Conservation (phyloP, 495 filamentous ascomycete species). For the Aspergillus leporis region DNA sequence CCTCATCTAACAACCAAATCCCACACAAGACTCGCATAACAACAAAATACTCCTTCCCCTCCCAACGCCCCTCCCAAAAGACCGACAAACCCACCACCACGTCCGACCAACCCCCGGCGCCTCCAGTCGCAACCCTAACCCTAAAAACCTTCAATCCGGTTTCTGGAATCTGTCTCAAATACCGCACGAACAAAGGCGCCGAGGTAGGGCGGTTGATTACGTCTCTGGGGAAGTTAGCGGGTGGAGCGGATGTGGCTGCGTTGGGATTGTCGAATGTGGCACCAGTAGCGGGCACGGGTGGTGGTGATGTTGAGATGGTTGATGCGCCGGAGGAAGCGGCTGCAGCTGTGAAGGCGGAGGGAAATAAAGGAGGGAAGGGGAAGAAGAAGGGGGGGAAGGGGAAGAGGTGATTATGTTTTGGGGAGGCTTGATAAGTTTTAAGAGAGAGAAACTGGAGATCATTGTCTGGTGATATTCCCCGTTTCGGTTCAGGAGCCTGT, state of each 20-base stretch:
- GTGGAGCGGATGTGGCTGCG: constrained; percentile 59
- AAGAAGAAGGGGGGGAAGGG: constrained; percentile 31
- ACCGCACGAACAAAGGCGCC: constrained; percentile 84
- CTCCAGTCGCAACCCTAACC: constrained; percentile 62
- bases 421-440: too few species aligned
- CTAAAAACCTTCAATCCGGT: constrained; percentile 89
- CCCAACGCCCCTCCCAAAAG: constrained; percentile 35
- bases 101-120: constrained; percentile 27
- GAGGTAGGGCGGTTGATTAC: constrained; percentile 83
- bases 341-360: constrained; percentile 13
- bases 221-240: constrained; percentile 66
- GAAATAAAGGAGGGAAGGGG: constrained; percentile 17
- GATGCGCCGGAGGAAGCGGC: constrained; percentile 30
- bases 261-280: constrained; percentile 44
- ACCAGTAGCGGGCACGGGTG: constrained; percentile 24
- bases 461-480: background rate
- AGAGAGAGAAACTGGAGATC: background rate
- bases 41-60: constrained; percentile 76
- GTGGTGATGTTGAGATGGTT: constrained; percentile 39
- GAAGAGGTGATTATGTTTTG: constrained; percentile 26
- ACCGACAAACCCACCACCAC: constrained; percentile 22
- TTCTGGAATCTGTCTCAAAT: constrained; percentile 82
- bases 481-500: too few species aligned
- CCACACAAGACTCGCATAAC: constrained; percentile 70
- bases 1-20: constrained; percentile 6